Conservation (phyloP, 345 rosid genomes). For the Pugionium dolabratum region DNA sequence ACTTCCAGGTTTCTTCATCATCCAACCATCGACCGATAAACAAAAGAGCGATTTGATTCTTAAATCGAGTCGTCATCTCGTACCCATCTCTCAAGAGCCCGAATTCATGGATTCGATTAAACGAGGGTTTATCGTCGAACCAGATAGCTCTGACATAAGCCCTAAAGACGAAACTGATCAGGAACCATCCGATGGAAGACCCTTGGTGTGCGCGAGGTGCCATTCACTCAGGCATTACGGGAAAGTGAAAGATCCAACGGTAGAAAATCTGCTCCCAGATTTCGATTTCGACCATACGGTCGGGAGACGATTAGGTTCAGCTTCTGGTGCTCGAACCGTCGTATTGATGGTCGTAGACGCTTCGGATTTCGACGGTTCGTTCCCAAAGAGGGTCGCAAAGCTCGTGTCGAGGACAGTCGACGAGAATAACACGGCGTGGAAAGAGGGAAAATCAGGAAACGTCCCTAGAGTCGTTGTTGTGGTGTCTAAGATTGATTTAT, state of each 20-base stretch:
- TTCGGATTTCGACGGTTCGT: constrained; percentile 84
- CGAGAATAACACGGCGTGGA: constrained; percentile 74
- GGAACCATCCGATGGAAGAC: constrained; percentile 37
- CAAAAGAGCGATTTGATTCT: constrained; percentile 29
- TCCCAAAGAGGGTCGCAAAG: constrained; percentile 76
- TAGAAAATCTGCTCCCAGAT: constrained; percentile 90
- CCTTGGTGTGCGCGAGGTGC: constrained; percentile 83
- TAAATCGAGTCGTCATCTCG: constrained; percentile 40
- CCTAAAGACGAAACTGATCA: constrained; percentile 26
- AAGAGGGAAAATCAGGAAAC: constrained; percentile 77
- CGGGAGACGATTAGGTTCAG: constrained; percentile 66
- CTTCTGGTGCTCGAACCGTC: constrained; percentile 69
- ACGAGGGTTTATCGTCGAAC: constrained; percentile 52
- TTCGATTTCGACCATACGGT: constrained; percentile 87
- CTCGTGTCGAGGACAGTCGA: constrained; percentile 68
- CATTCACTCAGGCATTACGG: constrained; percentile 90
- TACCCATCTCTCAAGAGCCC: constrained; percentile 56
- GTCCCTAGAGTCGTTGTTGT: constrained; percentile 80
- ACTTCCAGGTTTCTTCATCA: constrained; percentile 73
- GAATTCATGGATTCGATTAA: constrained; percentile 62
- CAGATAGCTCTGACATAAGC: constrained; percentile 1
- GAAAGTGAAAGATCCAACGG: constrained; percentile 73
- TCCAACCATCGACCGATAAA: constrained; percentile 49
- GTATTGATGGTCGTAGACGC: constrained; percentile 91
- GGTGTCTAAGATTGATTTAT: constrained; percentile 82